phyloP scores from a whole-genome alignment of 768 basidiomycete genomes.

The Rhizopogon vulgaris region DNA sequence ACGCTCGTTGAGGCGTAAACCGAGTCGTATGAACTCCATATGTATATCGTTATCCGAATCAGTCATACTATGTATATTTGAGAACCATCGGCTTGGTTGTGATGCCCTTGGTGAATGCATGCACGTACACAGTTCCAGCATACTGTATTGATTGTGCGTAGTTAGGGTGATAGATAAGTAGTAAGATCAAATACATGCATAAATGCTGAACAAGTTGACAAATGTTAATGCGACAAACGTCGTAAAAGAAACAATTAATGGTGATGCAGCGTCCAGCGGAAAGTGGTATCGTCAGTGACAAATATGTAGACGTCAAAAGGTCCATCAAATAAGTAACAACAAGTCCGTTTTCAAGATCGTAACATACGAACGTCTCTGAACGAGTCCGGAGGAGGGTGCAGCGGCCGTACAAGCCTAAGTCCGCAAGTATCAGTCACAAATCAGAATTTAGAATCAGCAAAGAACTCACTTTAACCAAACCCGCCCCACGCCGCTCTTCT shows the following conservation, averaged over 20 bases:
- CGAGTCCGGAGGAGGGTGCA: background rate
- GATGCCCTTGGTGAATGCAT: too few species aligned
- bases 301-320: background rate
- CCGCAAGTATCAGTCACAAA: background rate
- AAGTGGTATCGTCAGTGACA: background rate
- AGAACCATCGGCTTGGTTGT: background rate
- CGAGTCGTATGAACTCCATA: too few species aligned
- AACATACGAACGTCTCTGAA: background rate
- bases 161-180: background rate
- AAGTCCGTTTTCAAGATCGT: background rate
- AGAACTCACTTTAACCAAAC: slow-evolving; percentile 57
- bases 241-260: background rate
- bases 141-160: background rate
- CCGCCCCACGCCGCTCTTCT: slow-evolving; percentile 52
- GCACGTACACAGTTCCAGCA: too few species aligned
- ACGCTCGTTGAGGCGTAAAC: slow-evolving; percentile 32
- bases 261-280: background rate
- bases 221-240: background rate
- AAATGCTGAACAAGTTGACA: background rate
- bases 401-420: background rate
- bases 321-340: background rate
- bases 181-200: background rate
- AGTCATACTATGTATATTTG: background rate
- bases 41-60: background rate
- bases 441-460: background rate